Evolutionary conservation across 2,329 filamentous ascomycete genomes (phyloP), one percentile per base, ranked within the genome.

Genomic region (Metarhizium brunneum): DNA sequence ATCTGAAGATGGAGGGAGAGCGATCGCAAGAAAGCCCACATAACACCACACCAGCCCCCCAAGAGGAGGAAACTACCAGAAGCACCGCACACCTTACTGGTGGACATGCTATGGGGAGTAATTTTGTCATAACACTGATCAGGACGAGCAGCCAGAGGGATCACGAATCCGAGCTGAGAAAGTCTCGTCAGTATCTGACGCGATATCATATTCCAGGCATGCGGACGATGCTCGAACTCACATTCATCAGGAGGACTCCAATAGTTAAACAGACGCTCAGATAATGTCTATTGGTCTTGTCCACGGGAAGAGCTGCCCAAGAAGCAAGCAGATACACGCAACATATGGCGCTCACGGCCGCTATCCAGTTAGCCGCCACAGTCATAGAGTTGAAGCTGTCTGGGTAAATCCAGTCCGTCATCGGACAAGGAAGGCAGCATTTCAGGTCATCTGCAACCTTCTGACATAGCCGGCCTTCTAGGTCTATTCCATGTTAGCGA

Each of bases 1-100:
- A 99, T 96, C 71, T 97, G 94, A 30, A 99, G 83, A 71, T 99
- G 94, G 64, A 99, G 86, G 4, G 91, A 95, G 38, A 97, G 74
- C 0, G 92, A 88, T 60, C 94, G 85, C 58, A 96, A 80, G 68
- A 96, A 95, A 60, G 92, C 84, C 92, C 94, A 99, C 70, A 95
- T 85, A 36, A 90, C 83, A 49, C 86, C 88, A 35, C 84, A 81
- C 80, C 92, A 89, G 47, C 92, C 94, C 54, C 94, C 94, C 35
- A 92, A 82, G 52, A 97, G 80, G 52, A 99, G 75, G 61, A 96
- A 86, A 1, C 90, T 81, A 10, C 94, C 94, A 0, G 92, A 96
- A 57, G 91, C 87, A 5, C 91, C 94, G 68, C 94, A 99, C 4
- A 90, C 84, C 30, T 85, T 74, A 65, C 82, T 89, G 2, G 86